Evolutionary conservation across 768 basidiomycete genomes (phyloP).

Genomic region (Scleroderma citrinum): DNA sequence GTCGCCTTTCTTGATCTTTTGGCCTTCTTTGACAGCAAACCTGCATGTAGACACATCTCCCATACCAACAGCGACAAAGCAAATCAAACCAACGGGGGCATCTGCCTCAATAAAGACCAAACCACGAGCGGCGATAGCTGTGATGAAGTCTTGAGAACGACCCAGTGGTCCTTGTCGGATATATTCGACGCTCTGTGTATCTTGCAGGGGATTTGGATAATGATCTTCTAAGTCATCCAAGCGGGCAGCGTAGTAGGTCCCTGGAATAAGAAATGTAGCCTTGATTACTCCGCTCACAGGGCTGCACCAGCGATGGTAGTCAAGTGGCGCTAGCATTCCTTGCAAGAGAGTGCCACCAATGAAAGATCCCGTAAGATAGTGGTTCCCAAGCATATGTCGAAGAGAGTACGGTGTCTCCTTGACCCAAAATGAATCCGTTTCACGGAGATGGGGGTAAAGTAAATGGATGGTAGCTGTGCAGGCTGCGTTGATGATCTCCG

Average conservation of each 20-base stretch:
- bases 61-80: conserved; percentile 57
- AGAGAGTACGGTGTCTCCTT: conserved; percentile 56
- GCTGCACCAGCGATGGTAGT: conserved; percentile 56
- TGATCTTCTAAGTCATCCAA: conserved; percentile 2
- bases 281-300: conserved; percentile 41
- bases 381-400: conserved; percentile 41
- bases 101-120: conserved; percentile 52
- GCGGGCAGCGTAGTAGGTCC: neutral
- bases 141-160: conserved; percentile 37
- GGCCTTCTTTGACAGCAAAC: conserved; percentile 39
- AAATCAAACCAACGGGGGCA: conserved; percentile 41
- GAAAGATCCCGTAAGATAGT: conserved; percentile 35
- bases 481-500: conserved; percentile 37
- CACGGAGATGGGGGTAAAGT: conserved; percentile 27
- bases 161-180: too few relatives aligned
- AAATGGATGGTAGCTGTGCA: conserved; percentile 52
- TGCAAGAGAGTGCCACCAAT: conserved; percentile 47
- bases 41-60: conserved; percentile 56
- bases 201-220: conserved; percentile 2
- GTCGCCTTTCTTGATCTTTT: conserved; percentile 45
- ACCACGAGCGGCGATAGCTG: conserved; percentile 41
- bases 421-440: conserved; percentile 46
- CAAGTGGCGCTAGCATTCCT: conserved; percentile 44
- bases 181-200: conserved; percentile 7
- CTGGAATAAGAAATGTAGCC: conserved; percentile 32